phyloP scores from a whole-genome alignment of 257 asterid species.

The Solanum commersonii region DNA sequence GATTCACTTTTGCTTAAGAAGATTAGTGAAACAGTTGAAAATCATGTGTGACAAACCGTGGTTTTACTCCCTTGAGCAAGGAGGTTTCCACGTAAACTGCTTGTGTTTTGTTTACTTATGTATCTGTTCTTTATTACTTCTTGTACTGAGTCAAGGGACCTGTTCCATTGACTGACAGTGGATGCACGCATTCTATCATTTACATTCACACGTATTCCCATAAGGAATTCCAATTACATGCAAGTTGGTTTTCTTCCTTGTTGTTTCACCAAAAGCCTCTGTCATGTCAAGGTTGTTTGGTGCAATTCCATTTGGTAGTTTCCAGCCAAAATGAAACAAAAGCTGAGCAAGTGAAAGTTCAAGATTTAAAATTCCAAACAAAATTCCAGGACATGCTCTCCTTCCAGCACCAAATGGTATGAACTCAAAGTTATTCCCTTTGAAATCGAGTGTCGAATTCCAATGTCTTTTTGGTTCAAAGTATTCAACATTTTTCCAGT shows the following conservation, averaged over 20 bases:
- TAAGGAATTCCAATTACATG: neutral
- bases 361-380: conserved; percentile 7
- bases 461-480: conserved; percentile 8
- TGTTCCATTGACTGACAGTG: no score
- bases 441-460: conserved; percentile 19
- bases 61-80: no score
- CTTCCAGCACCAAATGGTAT: conserved; percentile 27
- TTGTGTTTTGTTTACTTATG: no score
- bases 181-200: no score
- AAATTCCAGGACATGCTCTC: conserved; percentile 24
- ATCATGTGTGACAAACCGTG: no score
- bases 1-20: no score
- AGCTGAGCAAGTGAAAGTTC: conserved; percentile 21
- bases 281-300: conserved; percentile 13
- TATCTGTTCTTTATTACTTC: no score
- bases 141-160: no score
- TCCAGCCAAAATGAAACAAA: conserved; percentile 23
- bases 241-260: conserved; percentile 7
- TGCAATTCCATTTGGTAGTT: conserved; percentile 9
- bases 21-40: no score
- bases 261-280: conserved; percentile 6
- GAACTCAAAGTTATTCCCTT: conserved; percentile 7
- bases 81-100: no score
- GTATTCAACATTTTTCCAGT: conserved; percentile 7
- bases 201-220: no score